Conservation (phyloP, 495 filamentous ascomycete species). For the Tuber calosporum region DNA sequence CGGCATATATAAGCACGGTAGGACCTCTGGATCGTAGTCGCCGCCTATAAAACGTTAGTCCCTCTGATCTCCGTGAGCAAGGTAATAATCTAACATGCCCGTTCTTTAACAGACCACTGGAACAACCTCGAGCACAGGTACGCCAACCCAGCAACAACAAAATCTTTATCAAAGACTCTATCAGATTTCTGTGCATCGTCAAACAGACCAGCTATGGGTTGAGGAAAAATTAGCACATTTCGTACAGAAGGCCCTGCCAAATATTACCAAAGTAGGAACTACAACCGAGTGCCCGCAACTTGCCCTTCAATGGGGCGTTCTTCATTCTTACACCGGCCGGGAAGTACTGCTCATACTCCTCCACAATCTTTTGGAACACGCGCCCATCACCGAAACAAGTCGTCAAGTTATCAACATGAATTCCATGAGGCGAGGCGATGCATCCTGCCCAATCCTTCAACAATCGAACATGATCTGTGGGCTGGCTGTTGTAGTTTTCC, state of each 20-base stretch:
- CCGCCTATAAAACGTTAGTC: conserved; percentile 44
- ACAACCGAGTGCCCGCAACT: conserved; percentile 43
- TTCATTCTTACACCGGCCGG: conserved; percentile 26
- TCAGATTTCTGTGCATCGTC: conserved; percentile 36
- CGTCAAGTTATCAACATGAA: conserved; percentile 52
- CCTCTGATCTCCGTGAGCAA: background rate
- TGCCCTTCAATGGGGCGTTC: conserved; percentile 30
- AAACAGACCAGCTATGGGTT: conserved; percentile 42
- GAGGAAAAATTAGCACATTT: conserved; percentile 9
- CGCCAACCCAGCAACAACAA: conserved; percentile 52
- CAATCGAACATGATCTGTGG: conserved; percentile 44
- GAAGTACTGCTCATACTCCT: conserved; percentile 51
- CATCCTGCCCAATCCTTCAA: conserved; percentile 53
- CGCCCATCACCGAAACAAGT: conserved; percentile 55
- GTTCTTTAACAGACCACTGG: conserved; percentile 46
- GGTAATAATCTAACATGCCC: conserved; percentile 3
- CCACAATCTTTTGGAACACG: conserved; percentile 54
- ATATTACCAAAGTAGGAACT: conserved; percentile 48
- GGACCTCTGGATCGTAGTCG: conserved; percentile 46
- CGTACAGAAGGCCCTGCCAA: background rate
- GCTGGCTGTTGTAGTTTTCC: conserved; percentile 34
- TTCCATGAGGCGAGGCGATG: conserved; percentile 47
- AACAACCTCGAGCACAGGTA: conserved; percentile 60
- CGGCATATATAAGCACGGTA: conserved; percentile 44
- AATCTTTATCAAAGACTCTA: conserved; percentile 47